Percentiles rank a stretch among this genome's conserved stretches.
Evolutionary conservation across 2,329 filamentous ascomycete species (phyloP).

Genomic region (Cadophora sp.): DNA sequence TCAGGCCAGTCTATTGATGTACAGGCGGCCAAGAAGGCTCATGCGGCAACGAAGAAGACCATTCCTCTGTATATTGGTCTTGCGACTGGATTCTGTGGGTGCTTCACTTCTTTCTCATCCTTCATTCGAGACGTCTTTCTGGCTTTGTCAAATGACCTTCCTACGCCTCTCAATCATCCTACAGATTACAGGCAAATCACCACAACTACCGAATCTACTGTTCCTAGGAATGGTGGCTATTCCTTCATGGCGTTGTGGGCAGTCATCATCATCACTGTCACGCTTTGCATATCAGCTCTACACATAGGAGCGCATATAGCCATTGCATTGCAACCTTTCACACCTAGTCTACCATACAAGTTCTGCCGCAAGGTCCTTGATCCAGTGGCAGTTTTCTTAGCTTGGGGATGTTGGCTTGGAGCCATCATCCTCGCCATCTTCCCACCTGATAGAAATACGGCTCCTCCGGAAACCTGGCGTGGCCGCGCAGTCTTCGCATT

Average conservation of each 20-base stretch:
- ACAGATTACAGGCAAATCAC: constrained; percentile 45
- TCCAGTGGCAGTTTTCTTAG: constrained; percentile 67
- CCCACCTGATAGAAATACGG: constrained; percentile 64
- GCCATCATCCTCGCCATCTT: constrained; percentile 75
- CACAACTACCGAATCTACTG: constrained; percentile 46
- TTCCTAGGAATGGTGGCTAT: constrained; percentile 72
- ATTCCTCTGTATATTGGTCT: constrained; percentile 89
- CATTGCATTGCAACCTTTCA: constrained; percentile 61
- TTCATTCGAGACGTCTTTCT: constrained; percentile 85
- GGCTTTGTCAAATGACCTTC: constrained; percentile 76
- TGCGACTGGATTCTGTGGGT: constrained; percentile 86
- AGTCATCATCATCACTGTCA: constrained; percentile 74
- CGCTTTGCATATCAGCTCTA: constrained; percentile 73
- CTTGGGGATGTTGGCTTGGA: constrained; percentile 78
- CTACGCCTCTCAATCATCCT: constrained; percentile 53
- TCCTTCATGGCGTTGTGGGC: constrained; percentile 83
- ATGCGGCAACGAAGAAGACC: constrained; percentile 76
- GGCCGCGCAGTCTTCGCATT: constrained; percentile 77
- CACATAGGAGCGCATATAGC: constrained; percentile 79
- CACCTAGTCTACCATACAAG: constrained; percentile 65
- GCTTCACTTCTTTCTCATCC: constrained; percentile 87
- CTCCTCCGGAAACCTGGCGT: constrained; percentile 69
- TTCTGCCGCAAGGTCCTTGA: constrained; percentile 69
- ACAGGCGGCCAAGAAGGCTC: constrained; percentile 59
- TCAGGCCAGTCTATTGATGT: constrained; percentile 46